Conservation (phyloP, 257 asterid genomes). For the Gentiana dahurica region DNA sequence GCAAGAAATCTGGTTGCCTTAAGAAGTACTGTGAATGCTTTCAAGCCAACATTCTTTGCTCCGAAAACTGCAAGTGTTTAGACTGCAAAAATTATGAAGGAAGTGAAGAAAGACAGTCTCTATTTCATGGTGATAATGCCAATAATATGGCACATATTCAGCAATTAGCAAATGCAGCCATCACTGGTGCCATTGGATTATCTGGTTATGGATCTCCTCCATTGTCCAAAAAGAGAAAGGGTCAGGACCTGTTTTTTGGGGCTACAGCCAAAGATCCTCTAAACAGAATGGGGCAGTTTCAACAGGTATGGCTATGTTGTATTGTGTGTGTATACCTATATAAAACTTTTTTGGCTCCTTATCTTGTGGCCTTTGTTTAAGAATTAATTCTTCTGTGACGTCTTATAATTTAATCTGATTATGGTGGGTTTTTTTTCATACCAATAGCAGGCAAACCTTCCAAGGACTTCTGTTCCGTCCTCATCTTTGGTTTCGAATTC, state of each 20-base stretch:
- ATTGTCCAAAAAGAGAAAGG: constrained; percentile 60
- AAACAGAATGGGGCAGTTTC: constrained; percentile 48
- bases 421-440: too few species aligned
- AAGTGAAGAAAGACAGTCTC: constrained; percentile 89
- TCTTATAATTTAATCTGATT: too few species aligned
- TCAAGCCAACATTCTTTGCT: constrained; percentile 92
- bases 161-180: constrained; percentile 97
- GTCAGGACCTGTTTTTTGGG: constrained; percentile 60
- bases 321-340: too few species aligned
- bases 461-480: constrained; percentile 43
- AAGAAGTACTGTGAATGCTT: constrained; percentile 93
- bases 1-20: constrained; percentile 96
- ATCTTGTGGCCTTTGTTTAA: too few species aligned
- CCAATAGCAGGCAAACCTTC: constrained; percentile 45
- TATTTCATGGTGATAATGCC: constrained; percentile 76
- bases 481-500: constrained; percentile 41
- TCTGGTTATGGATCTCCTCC: constrained; percentile 89
- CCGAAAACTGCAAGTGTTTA: constrained; percentile 86
- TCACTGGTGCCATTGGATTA: constrained; percentile 83
- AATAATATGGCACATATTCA: constrained; percentile 56
- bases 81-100: constrained; percentile 95
- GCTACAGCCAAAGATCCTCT: constrained; percentile 38
- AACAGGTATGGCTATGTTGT: constrained; percentile 31
- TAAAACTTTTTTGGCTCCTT: too few species aligned
- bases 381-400: too few species aligned